Percentiles rank a stretch among this genome's conserved stretches.
These are phyloP conservation scores for Casuarina equisetifolia DNA, from an alignment of 306 rosid genomes.

Conservation along the genomic window DNA sequence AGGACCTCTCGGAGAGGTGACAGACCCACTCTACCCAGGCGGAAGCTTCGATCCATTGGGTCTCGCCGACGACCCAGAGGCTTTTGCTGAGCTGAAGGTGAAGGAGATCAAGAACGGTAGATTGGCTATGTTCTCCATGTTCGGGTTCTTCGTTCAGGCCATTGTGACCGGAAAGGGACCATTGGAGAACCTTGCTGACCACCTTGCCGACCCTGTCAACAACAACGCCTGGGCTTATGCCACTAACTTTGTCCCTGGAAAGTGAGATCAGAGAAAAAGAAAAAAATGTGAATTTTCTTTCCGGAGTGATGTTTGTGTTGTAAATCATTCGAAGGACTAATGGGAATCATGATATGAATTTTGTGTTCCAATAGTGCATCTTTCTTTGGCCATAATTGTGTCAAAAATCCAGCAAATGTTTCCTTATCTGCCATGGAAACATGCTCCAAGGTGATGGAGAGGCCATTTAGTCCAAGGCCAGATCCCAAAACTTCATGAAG, in stretches of 20 bases:
- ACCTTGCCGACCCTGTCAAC: conserved; percentile 66
- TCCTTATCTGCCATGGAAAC: too few species aligned
- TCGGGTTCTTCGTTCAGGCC: conserved; percentile 64
- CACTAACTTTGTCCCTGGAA: conserved; percentile 70
- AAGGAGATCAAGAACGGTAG: conserved; percentile 66
- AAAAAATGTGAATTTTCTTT: neutral
- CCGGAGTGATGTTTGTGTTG: conserved; percentile 11
- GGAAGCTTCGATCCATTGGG: conserved; percentile 72
- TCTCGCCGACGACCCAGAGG: conserved; percentile 67
- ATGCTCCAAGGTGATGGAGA: too few species aligned
- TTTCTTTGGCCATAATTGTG: too few species aligned
- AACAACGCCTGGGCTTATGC: conserved; percentile 72
- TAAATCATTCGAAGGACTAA: conserved; percentile 21
- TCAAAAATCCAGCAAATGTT: too few species aligned
- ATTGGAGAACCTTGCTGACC: conserved; percentile 60
- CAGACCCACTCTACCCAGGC: conserved; percentile 61
- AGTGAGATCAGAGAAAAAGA: conserved; percentile 26
- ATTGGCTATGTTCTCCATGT: conserved; percentile 65
- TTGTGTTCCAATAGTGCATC: neutral
- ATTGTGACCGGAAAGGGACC: conserved; percentile 67
- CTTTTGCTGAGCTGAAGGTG: conserved; percentile 59
- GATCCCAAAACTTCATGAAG: too few species aligned
- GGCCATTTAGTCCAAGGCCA: too few species aligned
- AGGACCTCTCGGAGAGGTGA: conserved; percentile 58
- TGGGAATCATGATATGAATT: conserved; percentile 15